phyloP scores from a whole-genome alignment of 2,329 filamentous ascomycete genomes.

The Fusarium neocosmosporiellum region DNA sequence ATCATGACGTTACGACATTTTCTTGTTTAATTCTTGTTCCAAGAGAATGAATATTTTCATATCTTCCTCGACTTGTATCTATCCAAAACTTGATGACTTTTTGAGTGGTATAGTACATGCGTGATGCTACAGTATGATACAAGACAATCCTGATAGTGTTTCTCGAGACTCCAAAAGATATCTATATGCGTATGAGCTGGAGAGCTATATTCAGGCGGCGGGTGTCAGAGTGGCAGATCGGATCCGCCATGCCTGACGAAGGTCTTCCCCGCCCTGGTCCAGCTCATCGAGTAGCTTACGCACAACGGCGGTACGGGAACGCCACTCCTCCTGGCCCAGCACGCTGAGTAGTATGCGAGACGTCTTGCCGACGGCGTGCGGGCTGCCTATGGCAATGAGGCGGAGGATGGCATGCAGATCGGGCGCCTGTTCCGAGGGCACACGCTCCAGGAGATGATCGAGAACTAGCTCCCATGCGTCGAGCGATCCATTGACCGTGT shows the following conservation, averaged over 20 bases:
- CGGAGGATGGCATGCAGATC: conserved; percentile 46
- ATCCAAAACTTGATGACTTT: neutral
- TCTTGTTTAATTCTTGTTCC: neutral
- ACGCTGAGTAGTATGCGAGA: conserved; percentile 47
- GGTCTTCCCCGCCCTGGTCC: conserved; percentile 22
- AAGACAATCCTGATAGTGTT: neutral
- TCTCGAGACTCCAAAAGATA: neutral
- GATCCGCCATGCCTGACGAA: conserved; percentile 27
- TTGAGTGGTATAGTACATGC: neutral
- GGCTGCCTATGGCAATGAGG: conserved; percentile 47
- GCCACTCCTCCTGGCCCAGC: conserved; percentile 52
- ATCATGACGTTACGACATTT: conserved; percentile 38
- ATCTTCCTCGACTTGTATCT: neutral
- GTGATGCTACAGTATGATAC: conserved; percentile 28
- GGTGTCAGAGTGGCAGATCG: conserved; percentile 5
- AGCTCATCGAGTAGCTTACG: conserved; percentile 34
- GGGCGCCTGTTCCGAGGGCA: conserved; percentile 27
- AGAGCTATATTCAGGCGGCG: neutral
- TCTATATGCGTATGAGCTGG: neutral
- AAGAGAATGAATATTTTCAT: neutral
- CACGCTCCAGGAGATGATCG: conserved; percentile 28
- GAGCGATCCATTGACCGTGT: conserved; percentile 27
- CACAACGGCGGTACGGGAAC: conserved; percentile 40
- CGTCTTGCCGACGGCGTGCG: conserved; percentile 45
- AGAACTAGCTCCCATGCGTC: conserved; percentile 22